A percentile compares a stretch with the other conserved stretches of the same genome.
Conservation (phyloP, 768 basidiomycete genomes). For the Pisolithus albus region DNA sequence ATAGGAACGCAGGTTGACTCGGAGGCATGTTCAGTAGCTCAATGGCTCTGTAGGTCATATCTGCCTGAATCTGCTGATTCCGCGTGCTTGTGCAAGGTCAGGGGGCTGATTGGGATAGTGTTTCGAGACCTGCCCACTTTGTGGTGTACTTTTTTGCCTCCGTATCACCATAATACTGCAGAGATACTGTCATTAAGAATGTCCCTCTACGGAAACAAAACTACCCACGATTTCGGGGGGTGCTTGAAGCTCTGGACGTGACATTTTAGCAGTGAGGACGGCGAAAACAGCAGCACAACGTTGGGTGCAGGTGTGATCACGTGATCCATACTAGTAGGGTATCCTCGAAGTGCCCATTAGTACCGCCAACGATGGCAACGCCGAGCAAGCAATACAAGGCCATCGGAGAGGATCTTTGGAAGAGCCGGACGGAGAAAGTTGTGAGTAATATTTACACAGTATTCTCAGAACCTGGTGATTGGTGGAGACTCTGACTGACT, state of each 20-base stretch:
- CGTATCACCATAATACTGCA: slow-evolving; percentile 90
- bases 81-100: slow-evolving; percentile 58
- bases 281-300: background rate
- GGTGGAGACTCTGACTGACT: slow-evolving; percentile 8
- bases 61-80: slow-evolving; percentile 92
- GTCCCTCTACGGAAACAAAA: slow-evolving; percentile 16
- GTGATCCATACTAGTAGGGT: slow-evolving; percentile 12
- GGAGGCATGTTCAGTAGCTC: slow-evolving; percentile 82
- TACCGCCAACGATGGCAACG: slow-evolving; percentile 48
- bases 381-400: slow-evolving; percentile 79
- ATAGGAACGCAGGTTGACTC: slow-evolving; percentile 73
- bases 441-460: slow-evolving; percentile 39
- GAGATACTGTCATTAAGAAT: background rate
- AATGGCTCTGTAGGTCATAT: slow-evolving; percentile 94
- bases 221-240: slow-evolving; percentile 79
- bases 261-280: slow-evolving; percentile 36
- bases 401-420: slow-evolving; percentile 95
- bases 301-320: slow-evolving; percentile 6
- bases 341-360: background rate
- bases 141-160: slow-evolving; percentile 96
- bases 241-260: slow-evolving; percentile 80
- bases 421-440: slow-evolving; percentile 88
- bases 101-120: slow-evolving; percentile 5
- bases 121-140: slow-evolving; percentile 50
- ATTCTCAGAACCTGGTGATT: slow-evolving; percentile 15